Evolutionary conservation across 75 land plant species (phyloP), one percentile per base, ranked within the genome.

Genomic region (Chamaecyparis obtusa): DNA sequence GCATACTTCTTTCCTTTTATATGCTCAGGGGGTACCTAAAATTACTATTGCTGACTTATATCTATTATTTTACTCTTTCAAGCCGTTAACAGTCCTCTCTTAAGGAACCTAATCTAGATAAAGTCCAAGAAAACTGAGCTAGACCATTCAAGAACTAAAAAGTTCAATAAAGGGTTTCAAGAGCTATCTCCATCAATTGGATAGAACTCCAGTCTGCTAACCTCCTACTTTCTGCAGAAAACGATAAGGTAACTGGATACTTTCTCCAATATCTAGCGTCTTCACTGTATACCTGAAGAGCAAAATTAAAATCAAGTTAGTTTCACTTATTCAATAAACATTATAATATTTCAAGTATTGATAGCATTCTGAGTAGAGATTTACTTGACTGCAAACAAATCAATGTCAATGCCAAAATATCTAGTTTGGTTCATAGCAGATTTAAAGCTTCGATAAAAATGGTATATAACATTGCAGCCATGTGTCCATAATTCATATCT

Each of bases 221-320:
- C 83, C 83, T 80, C 48, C 30, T 49, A 44, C 49, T 44, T 80
- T 80, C 32, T 80, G 49, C n/a, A 80, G 32, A 9, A 44, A 80
- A 80, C 9, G 83, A 44, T 80, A 44, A 39, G 44, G 83, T 39
- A 80, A 80, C 49, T 21, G 46, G 21, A 80, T 9, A 80, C 49
- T 44, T 9, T 80, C 83, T 80, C 39, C 83, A 80, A 37, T 80
- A 30, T 80, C 83, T 44, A 80, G 9, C 44, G 49, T 80, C 83
- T 44, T 80, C 24, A 44, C 83, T 27, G 48, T 80, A 80, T 80
- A 80, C 83, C 83, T 80, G 83, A 79, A 78, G 27, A 80, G 30
- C n/a, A 41, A 80, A 21, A 80, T 80, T 21, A 80, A 80, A 2
- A 10, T 10, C 44, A 44, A 43, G 8, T 43, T 48, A 80, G 48